These are phyloP conservation scores for Chlamydomonas eustigma DNA, from an alignment of 139 green algal genomes.

Conservation along the genomic window DNA sequence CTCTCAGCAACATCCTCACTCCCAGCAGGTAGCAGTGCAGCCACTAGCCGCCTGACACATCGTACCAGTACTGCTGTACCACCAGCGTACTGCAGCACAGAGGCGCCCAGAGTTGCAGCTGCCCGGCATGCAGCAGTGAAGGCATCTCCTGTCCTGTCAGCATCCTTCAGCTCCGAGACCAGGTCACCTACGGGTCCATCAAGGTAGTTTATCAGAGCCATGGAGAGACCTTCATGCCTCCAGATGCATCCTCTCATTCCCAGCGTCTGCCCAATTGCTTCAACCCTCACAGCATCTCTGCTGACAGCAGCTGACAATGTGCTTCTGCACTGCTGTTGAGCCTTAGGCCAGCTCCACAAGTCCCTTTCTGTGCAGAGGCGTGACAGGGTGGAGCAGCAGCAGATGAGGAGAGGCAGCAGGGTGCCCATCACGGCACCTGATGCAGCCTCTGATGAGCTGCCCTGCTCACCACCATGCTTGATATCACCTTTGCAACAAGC, in stretches of 20 bases:
- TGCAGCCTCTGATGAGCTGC: too few species aligned
- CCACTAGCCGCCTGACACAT: neutral
- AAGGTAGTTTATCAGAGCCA: neutral
- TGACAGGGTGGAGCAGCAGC: constrained; percentile 4
- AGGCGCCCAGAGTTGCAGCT: neutral
- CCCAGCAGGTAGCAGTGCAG: neutral
- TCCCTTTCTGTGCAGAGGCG: too few species aligned
- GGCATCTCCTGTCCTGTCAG: neutral
- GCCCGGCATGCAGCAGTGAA: neutral
- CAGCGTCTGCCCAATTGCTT: too few species aligned
- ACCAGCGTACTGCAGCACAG: neutral
- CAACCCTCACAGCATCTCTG: too few species aligned
- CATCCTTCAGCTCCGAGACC: neutral
- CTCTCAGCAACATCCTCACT: neutral
- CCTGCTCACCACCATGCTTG: too few species aligned
- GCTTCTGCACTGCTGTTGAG: too few species aligned
- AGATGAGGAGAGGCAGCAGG: constrained; percentile 2
- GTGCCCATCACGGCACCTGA: neutral
- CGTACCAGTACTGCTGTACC: neutral
- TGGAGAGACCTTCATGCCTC: too few species aligned
- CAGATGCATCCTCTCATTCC: too few species aligned
- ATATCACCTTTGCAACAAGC: too few species aligned
- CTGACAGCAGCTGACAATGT: too few species aligned
- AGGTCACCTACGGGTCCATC: neutral
- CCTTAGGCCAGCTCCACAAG: too few species aligned